Percentiles rank a stretch among this genome's conserved stretches.
phyloP scores from a whole-genome alignment of 2,329 filamentous ascomycete genomes.

The Cordyceps cicadae region DNA sequence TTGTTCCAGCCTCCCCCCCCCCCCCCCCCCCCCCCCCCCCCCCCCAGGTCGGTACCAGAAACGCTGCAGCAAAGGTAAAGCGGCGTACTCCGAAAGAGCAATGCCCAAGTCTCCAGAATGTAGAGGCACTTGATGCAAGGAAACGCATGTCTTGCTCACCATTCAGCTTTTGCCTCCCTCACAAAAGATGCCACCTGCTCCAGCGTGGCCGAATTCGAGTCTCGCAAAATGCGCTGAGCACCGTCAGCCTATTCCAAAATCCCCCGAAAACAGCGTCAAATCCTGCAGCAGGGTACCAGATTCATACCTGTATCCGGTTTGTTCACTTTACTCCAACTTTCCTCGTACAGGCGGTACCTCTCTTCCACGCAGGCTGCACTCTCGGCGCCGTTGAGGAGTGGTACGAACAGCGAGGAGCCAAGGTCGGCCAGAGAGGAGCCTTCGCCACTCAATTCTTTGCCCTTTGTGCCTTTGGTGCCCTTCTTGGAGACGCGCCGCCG shows the following conservation, averaged over 20 bases:
- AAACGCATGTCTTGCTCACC: conserved; percentile 19
- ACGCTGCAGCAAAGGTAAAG: background rate
- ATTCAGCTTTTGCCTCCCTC: conserved; percentile 25
- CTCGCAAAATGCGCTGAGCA: conserved; percentile 44
- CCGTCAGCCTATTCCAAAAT: background rate
- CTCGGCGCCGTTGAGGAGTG: conserved; percentile 49
- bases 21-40: background rate
- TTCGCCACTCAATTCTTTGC: conserved; percentile 13
- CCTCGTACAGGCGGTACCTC: conserved; percentile 52
- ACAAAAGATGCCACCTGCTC: conserved; percentile 51
- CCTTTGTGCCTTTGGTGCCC: conserved; percentile 31
- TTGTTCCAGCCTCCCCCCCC: background rate
- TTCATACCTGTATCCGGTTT: conserved; percentile 45
- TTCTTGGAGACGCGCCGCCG: conserved; percentile 45
- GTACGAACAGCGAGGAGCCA: conserved; percentile 33
- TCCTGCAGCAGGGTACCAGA: background rate
- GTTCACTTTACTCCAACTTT: conserved; percentile 58
- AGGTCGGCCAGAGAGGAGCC: background rate
- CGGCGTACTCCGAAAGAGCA: background rate
- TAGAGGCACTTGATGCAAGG: background rate
- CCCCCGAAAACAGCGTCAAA: background rate
- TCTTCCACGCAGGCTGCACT: conserved; percentile 37
- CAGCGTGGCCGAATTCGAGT: conserved; percentile 53
- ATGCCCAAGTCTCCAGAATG: background rate
- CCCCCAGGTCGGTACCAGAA: background rate